These are phyloP conservation scores for Rhododendron henanense DNA, from an alignment of 148 eudicot species.

Conservation along the genomic window DNA sequence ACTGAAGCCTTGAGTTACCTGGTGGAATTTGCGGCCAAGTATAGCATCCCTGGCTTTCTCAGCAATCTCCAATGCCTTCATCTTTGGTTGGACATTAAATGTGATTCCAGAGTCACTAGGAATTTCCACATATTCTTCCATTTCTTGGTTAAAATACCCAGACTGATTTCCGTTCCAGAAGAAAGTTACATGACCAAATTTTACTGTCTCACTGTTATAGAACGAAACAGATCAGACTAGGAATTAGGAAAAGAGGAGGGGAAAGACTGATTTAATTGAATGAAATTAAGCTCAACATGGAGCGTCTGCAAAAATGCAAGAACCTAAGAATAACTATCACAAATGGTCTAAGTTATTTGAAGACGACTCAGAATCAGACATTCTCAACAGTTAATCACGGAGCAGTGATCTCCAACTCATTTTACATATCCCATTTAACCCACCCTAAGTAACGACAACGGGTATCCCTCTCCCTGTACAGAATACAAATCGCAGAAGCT, in stretches of 20 bases:
- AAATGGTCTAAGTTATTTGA: background rate
- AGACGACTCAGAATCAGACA: background rate
- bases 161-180: slow-evolving; percentile 95
- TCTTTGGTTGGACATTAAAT: slow-evolving; percentile 74
- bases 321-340: background rate
- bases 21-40: slow-evolving; percentile 72
- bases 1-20: slow-evolving; percentile 36
- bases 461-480: background rate
- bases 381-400: background rate
- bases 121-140: slow-evolving; percentile 96
- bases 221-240: background rate
- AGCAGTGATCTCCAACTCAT: background rate
- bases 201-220: slow-evolving; percentile 77
- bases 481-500: background rate
- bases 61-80: slow-evolving; percentile 92
- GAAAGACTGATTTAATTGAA: background rate
- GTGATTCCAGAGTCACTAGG: slow-evolving; percentile 86
- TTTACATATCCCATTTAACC: background rate
- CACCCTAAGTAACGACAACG: background rate
- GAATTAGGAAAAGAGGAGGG: background rate
- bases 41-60: slow-evolving; percentile 95
- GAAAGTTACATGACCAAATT: slow-evolving; percentile 93
- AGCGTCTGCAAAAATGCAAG: background rate
- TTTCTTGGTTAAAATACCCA: slow-evolving; percentile 63
- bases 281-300: background rate